A percentile compares a stretch with the other conserved stretches of the same genome.
phyloP scores from a whole-genome alignment of 106 monocot genomes.

The Phalaenopsis aphrodite region DNA sequence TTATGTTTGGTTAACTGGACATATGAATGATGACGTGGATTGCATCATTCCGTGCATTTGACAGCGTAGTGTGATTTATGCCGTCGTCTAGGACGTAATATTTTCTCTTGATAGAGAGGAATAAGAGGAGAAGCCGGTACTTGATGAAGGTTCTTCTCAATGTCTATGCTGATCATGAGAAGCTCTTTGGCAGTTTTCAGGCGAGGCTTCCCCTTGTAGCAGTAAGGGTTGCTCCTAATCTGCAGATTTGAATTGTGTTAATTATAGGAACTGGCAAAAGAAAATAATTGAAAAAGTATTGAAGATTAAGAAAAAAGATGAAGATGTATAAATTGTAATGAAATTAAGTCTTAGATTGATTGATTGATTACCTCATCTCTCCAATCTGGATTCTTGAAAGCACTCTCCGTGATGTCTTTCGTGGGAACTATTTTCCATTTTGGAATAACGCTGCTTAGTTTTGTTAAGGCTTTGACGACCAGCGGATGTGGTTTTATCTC shows the following conservation, averaged over 20 bases:
- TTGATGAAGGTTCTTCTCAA: conserved; percentile 46
- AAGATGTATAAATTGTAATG: neutral
- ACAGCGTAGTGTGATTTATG: no score
- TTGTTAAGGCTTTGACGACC: conserved; percentile 21
- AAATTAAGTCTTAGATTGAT: neutral
- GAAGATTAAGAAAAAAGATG: neutral
- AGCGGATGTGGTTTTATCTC: conserved; percentile 49
- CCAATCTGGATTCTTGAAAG: conserved; percentile 32
- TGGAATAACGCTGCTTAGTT: conserved; percentile 40
- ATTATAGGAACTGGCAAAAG: neutral
- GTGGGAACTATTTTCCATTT: conserved; percentile 45
- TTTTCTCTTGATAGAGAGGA: neutral
- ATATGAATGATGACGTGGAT: no score
- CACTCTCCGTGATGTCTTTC: conserved; percentile 33
- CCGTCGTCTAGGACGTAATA: no score
- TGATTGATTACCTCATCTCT: conserved; percentile 24
- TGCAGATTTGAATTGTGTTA: conserved; percentile 3
- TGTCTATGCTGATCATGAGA: conserved; percentile 48
- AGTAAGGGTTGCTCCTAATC: conserved; percentile 31
- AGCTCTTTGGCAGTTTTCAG: conserved; percentile 53
- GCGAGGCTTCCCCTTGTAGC: conserved; percentile 53
- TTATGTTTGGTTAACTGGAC: no score
- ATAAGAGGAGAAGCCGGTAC: conserved; percentile 14
- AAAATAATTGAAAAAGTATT: neutral
- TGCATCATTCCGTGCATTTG: no score